Evolutionary conservation across 305 asterid species (phyloP).

Genomic region (Nicotiana rustica): DNA sequence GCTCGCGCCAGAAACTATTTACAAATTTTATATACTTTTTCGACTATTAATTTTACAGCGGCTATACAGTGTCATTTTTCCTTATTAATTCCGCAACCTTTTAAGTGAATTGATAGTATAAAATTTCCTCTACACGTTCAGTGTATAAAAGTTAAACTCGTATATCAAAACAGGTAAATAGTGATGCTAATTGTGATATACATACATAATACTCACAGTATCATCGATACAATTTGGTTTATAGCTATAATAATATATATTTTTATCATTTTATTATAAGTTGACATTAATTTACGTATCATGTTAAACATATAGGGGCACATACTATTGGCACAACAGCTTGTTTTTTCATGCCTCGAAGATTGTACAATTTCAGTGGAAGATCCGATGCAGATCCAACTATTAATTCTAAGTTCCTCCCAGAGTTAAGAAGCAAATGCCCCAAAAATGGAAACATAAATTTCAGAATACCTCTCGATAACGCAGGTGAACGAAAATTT

Average conservation of each 20-base stretch:
- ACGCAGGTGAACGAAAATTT: constrained; percentile 15
- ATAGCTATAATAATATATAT: neutral
- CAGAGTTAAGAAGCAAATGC: constrained; percentile 33
- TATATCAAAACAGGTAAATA: too few species aligned
- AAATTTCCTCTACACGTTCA: too few species aligned
- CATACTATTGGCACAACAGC: constrained; percentile 54
- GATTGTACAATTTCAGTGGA: constrained; percentile 43
- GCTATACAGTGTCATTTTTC: too few species aligned
- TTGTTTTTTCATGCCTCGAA: constrained; percentile 53
- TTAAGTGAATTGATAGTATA: too few species aligned
- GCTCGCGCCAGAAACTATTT: too few species aligned
- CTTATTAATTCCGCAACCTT: too few species aligned
- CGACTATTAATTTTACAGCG: too few species aligned
- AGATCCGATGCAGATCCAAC: constrained; percentile 39
- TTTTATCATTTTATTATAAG: neutral
- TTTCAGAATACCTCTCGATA: constrained; percentile 46
- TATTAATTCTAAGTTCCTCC: constrained; percentile 40
- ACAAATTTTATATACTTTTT: too few species aligned
- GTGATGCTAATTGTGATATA: neutral
- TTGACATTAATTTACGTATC: neutral
- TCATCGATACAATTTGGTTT: neutral
- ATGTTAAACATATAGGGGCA: constrained; percentile 40
- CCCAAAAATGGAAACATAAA: constrained; percentile 40
- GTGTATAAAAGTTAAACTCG: too few species aligned
- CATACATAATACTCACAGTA: neutral